Evolutionary conservation across 2,329 filamentous ascomycete genomes (phyloP).

Genomic region (Curvularia lunata): DNA sequence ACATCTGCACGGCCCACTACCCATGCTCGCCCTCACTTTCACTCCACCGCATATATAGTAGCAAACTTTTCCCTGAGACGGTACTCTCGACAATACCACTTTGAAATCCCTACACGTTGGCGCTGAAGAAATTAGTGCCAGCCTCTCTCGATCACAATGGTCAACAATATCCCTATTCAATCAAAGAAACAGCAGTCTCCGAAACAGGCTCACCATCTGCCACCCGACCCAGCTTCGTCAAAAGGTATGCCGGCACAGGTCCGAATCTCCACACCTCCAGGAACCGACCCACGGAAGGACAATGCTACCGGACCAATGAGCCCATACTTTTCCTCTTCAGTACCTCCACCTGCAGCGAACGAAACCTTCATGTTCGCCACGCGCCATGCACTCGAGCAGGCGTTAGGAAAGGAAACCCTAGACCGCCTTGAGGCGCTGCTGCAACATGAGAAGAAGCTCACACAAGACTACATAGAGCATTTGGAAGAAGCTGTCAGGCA

Average conservation of each 20-base stretch:
- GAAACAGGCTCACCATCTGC: background rate
- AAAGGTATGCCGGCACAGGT: background rate
- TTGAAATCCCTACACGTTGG: background rate
- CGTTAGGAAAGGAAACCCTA: constrained; percentile 5
- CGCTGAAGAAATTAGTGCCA: background rate
- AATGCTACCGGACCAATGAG: too few relatives aligned
- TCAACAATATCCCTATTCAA: background rate
- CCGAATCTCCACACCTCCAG: background rate
- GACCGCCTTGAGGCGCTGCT: constrained; percentile 2
- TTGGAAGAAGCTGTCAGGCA: constrained; percentile 7
- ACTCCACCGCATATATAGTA: background rate
- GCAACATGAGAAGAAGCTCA: background rate
- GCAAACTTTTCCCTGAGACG: too few relatives aligned
- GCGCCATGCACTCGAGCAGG: constrained; percentile 3
- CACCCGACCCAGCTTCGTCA: background rate
- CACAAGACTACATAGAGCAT: constrained; percentile 6
- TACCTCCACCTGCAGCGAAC: background rate
- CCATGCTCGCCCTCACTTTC: background rate
- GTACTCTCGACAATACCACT: background rate
- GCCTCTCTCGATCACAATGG: background rate
- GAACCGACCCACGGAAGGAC: background rate
- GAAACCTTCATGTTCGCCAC: constrained; percentile 4
- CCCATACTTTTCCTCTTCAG: background rate
- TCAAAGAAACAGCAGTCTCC: background rate
- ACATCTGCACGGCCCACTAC: background rate